These are phyloP conservation scores for Boletellus sp. DNA, from an alignment of 768 basidiomycete species.

Conservation along the genomic window DNA sequence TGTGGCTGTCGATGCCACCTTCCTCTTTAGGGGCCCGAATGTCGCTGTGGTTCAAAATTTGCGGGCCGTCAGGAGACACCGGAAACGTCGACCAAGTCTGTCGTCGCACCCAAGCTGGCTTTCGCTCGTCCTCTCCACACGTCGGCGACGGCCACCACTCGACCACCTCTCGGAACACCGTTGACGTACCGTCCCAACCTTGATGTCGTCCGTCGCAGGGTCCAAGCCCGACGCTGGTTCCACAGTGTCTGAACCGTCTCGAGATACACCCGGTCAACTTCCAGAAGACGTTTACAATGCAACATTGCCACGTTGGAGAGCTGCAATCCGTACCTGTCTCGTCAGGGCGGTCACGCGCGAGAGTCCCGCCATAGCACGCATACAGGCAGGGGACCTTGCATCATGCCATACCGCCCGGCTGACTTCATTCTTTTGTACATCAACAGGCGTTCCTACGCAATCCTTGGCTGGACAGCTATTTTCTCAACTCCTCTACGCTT, in stretches of 20 bases:
- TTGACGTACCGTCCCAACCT: background rate
- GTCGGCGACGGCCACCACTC: background rate
- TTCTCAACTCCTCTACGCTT: constrained; percentile 76
- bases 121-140: too few species aligned
- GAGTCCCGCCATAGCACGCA: constrained; percentile 54
- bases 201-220: constrained; percentile 1
- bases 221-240: background rate
- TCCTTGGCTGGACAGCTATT: constrained; percentile 73
- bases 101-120: too few species aligned
- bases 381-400: constrained; percentile 58
- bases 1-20: too few species aligned
- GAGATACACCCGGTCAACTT: constrained; percentile 14
- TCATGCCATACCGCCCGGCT: background rate
- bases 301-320: constrained; percentile 63
- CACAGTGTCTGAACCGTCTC: background rate
- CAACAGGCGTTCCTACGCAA: constrained; percentile 51
- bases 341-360: constrained; percentile 55
- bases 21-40: too few species aligned
- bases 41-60: too few species aligned
- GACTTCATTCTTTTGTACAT: constrained; percentile 5
- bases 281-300: constrained; percentile 58
- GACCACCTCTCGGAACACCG: background rate
- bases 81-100: too few species aligned
- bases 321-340: constrained; percentile 51
- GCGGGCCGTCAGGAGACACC: too few species aligned